Percentiles rank a stretch among this genome's conserved stretches.
Evolutionary conservation across 202 grass and related monocot genomes (phyloP).

Genomic region (Zoysia matrella): DNA sequence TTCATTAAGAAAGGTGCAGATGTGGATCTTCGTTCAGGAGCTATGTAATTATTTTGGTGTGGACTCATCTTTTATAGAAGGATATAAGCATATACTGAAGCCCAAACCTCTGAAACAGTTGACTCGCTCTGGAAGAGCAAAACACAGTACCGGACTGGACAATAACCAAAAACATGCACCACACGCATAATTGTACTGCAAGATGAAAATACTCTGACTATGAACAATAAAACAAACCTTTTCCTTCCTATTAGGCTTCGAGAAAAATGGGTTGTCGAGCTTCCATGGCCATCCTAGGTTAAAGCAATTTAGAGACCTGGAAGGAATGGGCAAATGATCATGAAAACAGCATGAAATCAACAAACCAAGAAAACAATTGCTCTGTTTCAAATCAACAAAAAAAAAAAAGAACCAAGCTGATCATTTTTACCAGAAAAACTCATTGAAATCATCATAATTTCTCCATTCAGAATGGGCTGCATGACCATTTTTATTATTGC

Average conservation of each 20-base stretch:
- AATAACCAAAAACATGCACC: conserved; percentile 3
- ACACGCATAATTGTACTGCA: conserved; percentile 24
- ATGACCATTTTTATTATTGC: conserved; percentile 71
- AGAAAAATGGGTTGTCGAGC: conserved; percentile 71
- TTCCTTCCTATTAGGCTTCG: conserved; percentile 59
- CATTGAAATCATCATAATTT: conserved; percentile 99
- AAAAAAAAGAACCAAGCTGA: conserved; percentile 5
- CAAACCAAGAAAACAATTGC: neutral
- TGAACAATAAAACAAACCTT: conserved; percentile 53
- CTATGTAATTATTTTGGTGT: neutral
- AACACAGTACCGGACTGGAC: conserved; percentile 4
- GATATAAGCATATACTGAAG: neutral
- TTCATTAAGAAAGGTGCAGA: neutral
- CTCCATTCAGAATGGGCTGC: conserved; percentile 96
- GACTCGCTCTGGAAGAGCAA: conserved; percentile 2
- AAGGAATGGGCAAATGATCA: conserved; percentile 33
- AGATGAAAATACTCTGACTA: conserved; percentile 30
- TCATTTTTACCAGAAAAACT: conserved; percentile 80
- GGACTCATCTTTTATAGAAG: neutral
- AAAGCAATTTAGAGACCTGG: conserved; percentile 74
- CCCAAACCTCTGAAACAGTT: neutral
- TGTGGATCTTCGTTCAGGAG: neutral
- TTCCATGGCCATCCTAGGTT: conserved; percentile 80
- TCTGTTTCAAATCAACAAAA: neutral
- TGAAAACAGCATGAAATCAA: conserved; percentile 36